These are phyloP conservation scores for Teunomyces panamensis DNA, from an alignment of 805 yeast genomes.

Conservation along the genomic window DNA sequence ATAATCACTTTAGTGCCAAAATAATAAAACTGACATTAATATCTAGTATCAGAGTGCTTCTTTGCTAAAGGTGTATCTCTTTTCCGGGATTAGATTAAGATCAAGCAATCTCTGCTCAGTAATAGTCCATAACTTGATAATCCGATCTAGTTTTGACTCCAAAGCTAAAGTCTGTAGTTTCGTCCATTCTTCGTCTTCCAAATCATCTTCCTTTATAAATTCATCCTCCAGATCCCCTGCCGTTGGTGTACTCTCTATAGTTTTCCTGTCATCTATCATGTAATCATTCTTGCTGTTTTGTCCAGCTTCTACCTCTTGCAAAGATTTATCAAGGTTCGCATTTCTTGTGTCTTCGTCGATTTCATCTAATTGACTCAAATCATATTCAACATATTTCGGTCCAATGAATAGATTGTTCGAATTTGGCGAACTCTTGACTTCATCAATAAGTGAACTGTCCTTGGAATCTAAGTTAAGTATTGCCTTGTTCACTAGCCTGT, in stretches of 20 bases:
- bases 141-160: slow-evolving; percentile 48
- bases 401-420: slow-evolving; percentile 16
- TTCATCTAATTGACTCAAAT: slow-evolving; percentile 12
- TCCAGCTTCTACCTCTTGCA: slow-evolving; percentile 5
- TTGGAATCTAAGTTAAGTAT: slow-evolving; percentile 41
- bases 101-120: slow-evolving; percentile 53
- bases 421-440: not conserved
- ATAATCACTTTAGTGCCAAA: not conserved
- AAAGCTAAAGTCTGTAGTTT: slow-evolving; percentile 20
- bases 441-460: slow-evolving; percentile 5
- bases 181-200: slow-evolving; percentile 19
- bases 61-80: slow-evolving; percentile 19
- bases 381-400: slow-evolving; percentile 19
- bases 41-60: slow-evolving; percentile 8
- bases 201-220: slow-evolving; percentile 15
- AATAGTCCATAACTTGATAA: slow-evolving; percentile 62
- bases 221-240: slow-evolving; percentile 8
- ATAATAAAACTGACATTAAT: not conserved
- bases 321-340: slow-evolving; percentile 6
- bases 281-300: not conserved
- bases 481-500: slow-evolving; percentile 66
- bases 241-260: not conserved
- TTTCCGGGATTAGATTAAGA: slow-evolving; percentile 25
- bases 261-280: not conserved
- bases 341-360: slow-evolving; percentile 1